A percentile compares a stretch with the other conserved stretches of the same genome.
Conservation (phyloP, 768 basidiomycete genomes). For the Paxillus involutus region DNA sequence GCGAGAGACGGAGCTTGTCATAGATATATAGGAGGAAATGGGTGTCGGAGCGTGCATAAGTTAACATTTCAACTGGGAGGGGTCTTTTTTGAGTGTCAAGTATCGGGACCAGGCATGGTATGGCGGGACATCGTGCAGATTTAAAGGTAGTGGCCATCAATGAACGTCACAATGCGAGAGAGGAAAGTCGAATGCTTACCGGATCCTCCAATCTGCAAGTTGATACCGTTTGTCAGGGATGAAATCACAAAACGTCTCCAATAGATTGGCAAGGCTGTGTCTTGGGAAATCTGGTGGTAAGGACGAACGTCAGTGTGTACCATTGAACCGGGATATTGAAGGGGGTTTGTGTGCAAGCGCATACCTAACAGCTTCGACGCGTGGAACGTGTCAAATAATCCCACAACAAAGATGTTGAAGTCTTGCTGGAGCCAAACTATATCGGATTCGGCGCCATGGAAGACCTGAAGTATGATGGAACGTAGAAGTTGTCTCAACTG, state of each 20-base stretch:
- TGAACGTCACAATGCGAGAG: neutral
- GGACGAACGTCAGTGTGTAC: neutral
- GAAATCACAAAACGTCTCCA: constrained; percentile 89
- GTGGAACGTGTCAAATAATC: constrained; percentile 96
- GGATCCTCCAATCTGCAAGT: constrained; percentile 95
- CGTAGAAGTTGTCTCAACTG: neutral
- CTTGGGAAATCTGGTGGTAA: constrained; percentile 65
- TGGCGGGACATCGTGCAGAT: no score
- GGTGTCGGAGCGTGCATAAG: constrained; percentile 94
- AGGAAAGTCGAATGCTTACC: constrained; percentile 41
- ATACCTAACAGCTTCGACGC: constrained; percentile 83
- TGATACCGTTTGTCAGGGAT: constrained; percentile 94
- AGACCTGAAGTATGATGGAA: constrained; percentile 50
- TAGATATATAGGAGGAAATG: constrained; percentile 94
- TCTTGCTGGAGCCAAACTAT: constrained; percentile 96
- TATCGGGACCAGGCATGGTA: no score
- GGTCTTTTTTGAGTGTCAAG: constrained; percentile 44
- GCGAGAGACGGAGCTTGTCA: constrained; percentile 84
- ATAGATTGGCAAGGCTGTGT: constrained; percentile 80
- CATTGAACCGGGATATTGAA: neutral
- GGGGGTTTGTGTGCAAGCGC: neutral
- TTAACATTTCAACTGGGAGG: constrained; percentile 82
- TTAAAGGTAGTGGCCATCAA: neutral
- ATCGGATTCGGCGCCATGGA: constrained; percentile 94
- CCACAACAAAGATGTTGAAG: constrained; percentile 91